Base-by-base conservation (phyloP, 202 grass and related monocot genomes). In the Saccharum hybrid region DNA sequence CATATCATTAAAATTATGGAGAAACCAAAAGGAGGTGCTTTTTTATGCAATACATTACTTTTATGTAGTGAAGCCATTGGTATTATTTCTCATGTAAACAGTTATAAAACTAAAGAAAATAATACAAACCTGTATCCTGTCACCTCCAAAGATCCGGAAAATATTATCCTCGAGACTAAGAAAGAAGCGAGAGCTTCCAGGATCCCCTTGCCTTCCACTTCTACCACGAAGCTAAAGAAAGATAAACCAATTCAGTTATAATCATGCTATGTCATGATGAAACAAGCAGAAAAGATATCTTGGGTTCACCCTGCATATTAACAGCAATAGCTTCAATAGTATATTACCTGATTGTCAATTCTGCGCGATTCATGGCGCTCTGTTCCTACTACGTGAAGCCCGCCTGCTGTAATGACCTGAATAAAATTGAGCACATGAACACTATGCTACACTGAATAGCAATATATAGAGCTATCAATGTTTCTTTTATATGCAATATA, bases 81-180 rank as follows among this genome's bases (percentile, higher is more conserved):
- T 16, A 43, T 16, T 82, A 38, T 63, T 28, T 72, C 41, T 56
- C 30, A 80, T 54, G 46, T 48, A 51, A 86, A 40, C 59, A 73
- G 5, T 37, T 68, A 22, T 73, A 57, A 2, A 86, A 80, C 77
- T 26, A 77, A 56, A 52, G 74, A 80, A 59, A 82, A 88, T 67
- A 60, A 83, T 41, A 88, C 31, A 61, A 79, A 95, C 96, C 92
- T 95, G 96, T 91, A 98, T 93, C 74, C 96, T 89, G 83, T 98
- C 96, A 83, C 96, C 96, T 79, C 96, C 96, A 69, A 98, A 98
- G 42, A 98, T 94, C 49, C 90, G 74, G 81, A 98, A 98, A 36
- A 98, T 93, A 80, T 98, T 98, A 88, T 98, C 96, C 88, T 95
- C 96, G 6, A 98, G 90, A 84, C 96, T 98, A 85, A 98, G 96